A percentile compares a stretch with the other conserved stretches of the same genome.
These are phyloP conservation scores for Erysimum cheiranthoides DNA, from an alignment of 345 rosid species.

Conservation along the genomic window DNA sequence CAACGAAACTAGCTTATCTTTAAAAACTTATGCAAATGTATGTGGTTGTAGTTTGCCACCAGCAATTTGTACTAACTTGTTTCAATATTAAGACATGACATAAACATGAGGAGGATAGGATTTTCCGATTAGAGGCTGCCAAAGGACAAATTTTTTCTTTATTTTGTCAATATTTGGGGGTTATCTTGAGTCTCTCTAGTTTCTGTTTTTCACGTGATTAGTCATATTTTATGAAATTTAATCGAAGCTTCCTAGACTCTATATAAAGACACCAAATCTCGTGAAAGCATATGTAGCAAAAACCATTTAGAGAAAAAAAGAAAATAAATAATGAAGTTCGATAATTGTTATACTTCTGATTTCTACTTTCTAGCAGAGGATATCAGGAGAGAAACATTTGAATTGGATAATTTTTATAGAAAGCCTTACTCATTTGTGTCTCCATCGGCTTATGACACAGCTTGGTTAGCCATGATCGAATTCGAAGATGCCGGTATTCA, in stretches of 20 bases:
- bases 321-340: slow-evolving; percentile 24
- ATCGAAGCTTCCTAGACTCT: slow-evolving; percentile 6
- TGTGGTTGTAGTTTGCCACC: no score
- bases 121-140: no score
- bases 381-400: slow-evolving; percentile 46
- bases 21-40: no score
- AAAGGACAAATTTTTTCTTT: no score
- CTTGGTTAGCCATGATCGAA: slow-evolving; percentile 69
- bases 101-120: not conserved
- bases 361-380: slow-evolving; percentile 39
- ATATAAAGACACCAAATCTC: slow-evolving; percentile 8
- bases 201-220: slow-evolving; percentile 6
- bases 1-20: not conserved
- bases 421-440: slow-evolving; percentile 45
- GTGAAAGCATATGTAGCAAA: not conserved
- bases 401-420: not conserved
- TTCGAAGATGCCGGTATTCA: slow-evolving; percentile 41
- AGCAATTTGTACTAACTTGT: no score
- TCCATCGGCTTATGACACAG: slow-evolving; percentile 63
- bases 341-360: slow-evolving; percentile 5
- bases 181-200: not conserved
- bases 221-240: not conserved
- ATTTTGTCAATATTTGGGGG: not conserved
- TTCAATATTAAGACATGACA: not conserved
- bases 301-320: not conserved